phyloP scores from a whole-genome alignment of 83 land plant species.

The Diphasiastrum complanatum region DNA sequence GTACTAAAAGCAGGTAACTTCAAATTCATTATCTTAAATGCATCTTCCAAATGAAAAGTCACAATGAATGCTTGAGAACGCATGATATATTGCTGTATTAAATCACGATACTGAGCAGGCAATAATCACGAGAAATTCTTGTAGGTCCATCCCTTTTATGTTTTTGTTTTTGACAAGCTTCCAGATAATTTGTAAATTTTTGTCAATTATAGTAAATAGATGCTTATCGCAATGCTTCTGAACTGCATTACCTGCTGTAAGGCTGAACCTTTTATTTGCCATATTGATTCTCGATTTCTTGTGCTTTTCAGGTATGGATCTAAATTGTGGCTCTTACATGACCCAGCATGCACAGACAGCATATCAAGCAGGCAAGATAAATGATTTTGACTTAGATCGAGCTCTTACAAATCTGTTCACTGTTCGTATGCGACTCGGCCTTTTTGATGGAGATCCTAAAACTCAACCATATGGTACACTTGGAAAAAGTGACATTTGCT shows the following conservation, averaged over 20 bases:
- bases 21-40: neutral
- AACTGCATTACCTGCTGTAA: neutral
- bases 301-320: constrained; percentile 37
- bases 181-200: too few species aligned
- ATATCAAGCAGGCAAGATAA: neutral
- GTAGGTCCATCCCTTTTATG: too few species aligned
- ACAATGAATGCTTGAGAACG: too few species aligned
- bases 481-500: too few species aligned
- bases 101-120: neutral
- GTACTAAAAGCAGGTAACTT: constrained; percentile 11
- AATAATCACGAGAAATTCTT: too few species aligned
- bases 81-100: too few species aligned
- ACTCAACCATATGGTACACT: too few species aligned
- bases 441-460: constrained; percentile 63
- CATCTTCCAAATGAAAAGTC: neutral
- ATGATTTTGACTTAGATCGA: neutral
- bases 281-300: constrained; percentile 37
- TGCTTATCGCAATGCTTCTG: neutral
- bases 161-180: too few species aligned
- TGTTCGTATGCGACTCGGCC: constrained; percentile 37
- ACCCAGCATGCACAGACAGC: constrained; percentile 12
- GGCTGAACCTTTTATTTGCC: neutral
- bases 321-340: constrained; percentile 17
- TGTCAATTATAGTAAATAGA: neutral
- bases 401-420: constrained; percentile 9